Percentiles rank a stretch among this genome's conserved stretches.
Conservation (phyloP, 2,329 filamentous ascomycete species). For the Penicillium glabrum region DNA sequence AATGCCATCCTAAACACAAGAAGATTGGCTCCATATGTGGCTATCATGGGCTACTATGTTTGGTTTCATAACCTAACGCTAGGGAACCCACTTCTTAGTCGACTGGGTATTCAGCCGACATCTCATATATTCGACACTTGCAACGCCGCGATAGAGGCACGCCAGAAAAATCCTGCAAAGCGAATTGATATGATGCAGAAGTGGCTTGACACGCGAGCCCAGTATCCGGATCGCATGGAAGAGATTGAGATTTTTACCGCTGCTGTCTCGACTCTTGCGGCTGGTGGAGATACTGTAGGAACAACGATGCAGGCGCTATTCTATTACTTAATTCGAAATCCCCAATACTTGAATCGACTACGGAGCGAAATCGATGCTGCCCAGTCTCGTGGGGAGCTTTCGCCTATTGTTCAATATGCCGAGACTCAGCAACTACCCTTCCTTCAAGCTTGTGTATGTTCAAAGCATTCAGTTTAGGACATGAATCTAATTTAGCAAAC, state of each 20-base stretch:
- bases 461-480: background rate
- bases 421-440: constrained; percentile 34
- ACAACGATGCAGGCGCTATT: constrained; percentile 37
- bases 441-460: constrained; percentile 36
- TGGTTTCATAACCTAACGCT: constrained; percentile 38
- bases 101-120: constrained; percentile 35
- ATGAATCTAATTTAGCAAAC: background rate
- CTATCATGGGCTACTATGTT: constrained; percentile 35
- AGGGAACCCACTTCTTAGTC: constrained; percentile 39
- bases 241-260: constrained; percentile 36
- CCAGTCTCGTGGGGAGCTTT: constrained; percentile 18
- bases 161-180: constrained; percentile 31
- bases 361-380: constrained; percentile 24
- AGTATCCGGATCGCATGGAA: constrained; percentile 34
- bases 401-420: constrained; percentile 20
- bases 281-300: constrained; percentile 41
- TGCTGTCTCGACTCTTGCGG: constrained; percentile 38
- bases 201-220: constrained; percentile 34
- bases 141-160: constrained; percentile 29
- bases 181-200: constrained; percentile 39
- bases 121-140: constrained; percentile 42
- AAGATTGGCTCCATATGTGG: constrained; percentile 30
- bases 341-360: constrained; percentile 13
- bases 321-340: constrained; percentile 36
- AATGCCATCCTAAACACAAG: constrained; percentile 37